Evolutionary conservation across 2,329 filamentous ascomycete species (phyloP).

Genomic region (Claviceps fusiformis): DNA sequence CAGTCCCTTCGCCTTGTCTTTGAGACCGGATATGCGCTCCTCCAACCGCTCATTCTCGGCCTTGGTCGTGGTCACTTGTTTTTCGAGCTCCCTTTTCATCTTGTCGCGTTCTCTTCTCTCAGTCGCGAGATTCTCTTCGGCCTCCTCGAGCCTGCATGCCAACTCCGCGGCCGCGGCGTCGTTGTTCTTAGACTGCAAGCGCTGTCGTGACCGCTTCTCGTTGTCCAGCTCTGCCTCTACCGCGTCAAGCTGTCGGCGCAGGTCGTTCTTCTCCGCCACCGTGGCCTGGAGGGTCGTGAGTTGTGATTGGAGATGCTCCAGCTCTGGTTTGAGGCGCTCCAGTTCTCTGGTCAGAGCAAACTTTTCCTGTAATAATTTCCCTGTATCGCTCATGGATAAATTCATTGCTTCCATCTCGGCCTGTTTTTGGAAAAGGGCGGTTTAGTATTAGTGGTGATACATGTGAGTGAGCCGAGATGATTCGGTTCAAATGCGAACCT

Average conservation of each 20-base stretch:
- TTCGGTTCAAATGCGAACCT: conserved; percentile 20
- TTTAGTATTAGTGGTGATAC: neutral
- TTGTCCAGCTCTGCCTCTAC: conserved; percentile 73
- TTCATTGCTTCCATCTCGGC: conserved; percentile 59
- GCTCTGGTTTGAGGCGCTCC: conserved; percentile 37
- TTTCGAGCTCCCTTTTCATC: conserved; percentile 31
- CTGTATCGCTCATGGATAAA: conserved; percentile 52
- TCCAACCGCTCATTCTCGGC: conserved; percentile 52
- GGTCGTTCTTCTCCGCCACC: conserved; percentile 63
- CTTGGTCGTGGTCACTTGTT: conserved; percentile 46
- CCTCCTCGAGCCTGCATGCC: conserved; percentile 21
- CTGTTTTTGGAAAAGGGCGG: conserved; percentile 25
- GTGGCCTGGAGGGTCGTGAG: conserved; percentile 49
- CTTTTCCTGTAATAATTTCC: conserved; percentile 51
- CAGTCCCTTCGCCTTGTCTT: conserved; percentile 52
- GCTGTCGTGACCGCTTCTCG: conserved; percentile 39
- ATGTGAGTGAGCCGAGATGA: neutral
- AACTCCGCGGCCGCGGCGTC: conserved; percentile 30
- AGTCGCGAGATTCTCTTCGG: conserved; percentile 21
- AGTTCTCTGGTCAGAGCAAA: conserved; percentile 38
- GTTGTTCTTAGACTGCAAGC: conserved; percentile 16
- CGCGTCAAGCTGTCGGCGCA: conserved; percentile 65
- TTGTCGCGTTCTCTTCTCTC: conserved; percentile 35
- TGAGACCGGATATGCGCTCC: conserved; percentile 55
- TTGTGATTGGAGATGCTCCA: conserved; percentile 42